Conservation (phyloP, 2,329 filamentous ascomycete species). For the Cercospora janseana region DNA sequence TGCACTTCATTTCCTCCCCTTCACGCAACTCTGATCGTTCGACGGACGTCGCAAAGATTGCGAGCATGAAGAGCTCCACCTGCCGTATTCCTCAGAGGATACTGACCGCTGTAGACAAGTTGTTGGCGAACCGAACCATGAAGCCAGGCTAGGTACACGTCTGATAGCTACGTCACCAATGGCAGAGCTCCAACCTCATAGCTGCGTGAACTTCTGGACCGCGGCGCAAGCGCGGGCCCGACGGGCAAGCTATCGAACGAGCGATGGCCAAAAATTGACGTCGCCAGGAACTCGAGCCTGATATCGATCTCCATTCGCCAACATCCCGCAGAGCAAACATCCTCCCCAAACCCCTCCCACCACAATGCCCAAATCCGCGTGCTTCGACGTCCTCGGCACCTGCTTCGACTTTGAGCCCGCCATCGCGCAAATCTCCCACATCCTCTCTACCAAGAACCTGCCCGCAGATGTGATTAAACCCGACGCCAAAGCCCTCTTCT, state of each 20-base stretch:
- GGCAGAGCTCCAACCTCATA: constrained; percentile 7
- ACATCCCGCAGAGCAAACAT: not conserved
- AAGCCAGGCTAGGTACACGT: too few relatives aligned
- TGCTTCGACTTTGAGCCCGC: constrained; percentile 34
- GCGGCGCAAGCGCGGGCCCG: not conserved
- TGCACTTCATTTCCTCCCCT: too few relatives aligned
- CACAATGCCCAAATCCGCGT: constrained; percentile 29
- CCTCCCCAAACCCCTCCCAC: not conserved
- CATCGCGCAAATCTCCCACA: constrained; percentile 26
- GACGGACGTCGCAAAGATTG: too few relatives aligned
- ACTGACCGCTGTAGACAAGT: too few relatives aligned
- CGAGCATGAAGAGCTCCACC: too few relatives aligned
- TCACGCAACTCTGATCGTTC: not conserved
- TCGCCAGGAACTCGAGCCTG: not conserved
- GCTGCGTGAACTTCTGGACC: not conserved
- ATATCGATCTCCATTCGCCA: not conserved
- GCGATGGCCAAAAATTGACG: too few relatives aligned
- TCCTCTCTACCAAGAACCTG: constrained; percentile 26
- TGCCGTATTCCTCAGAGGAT: too few relatives aligned
- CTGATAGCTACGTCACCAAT: constrained; percentile 10
- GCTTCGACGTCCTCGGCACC: constrained; percentile 36
- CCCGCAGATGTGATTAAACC: constrained; percentile 11
- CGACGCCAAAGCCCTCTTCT: constrained; percentile 31
- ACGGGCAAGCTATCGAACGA: not conserved
- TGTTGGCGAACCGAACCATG: too few relatives aligned